Conservation (phyloP, 306 rosid species). For the Argentina anserina region DNA sequence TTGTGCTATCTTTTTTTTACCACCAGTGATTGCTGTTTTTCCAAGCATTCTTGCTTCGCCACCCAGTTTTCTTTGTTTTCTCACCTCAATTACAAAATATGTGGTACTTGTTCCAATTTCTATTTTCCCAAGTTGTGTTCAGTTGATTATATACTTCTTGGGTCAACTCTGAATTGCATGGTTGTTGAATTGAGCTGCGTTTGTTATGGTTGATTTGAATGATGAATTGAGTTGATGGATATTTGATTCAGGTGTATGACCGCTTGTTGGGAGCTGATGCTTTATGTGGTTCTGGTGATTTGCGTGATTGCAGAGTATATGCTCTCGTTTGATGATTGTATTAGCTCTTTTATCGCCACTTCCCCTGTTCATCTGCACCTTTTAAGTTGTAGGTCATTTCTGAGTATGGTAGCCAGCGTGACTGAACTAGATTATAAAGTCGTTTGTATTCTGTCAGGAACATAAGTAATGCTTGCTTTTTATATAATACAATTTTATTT, state of each 20-base stretch:
- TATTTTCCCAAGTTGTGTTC: background rate
- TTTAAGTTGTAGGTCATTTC: constrained; percentile 27
- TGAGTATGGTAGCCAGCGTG: constrained; percentile 28
- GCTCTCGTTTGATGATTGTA: constrained; percentile 84
- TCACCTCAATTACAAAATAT: background rate
- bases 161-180: constrained; percentile 28
- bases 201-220: constrained; percentile 32
- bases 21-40: background rate
- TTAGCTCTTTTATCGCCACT: constrained; percentile 66
- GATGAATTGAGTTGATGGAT: constrained; percentile 84
- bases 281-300: constrained; percentile 94
- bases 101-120: background rate
- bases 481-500: background rate
- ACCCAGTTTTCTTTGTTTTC: background rate
- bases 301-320: constrained; percentile 87
- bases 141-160: background rate
- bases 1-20: background rate
- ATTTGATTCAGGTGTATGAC: constrained; percentile 89
- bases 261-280: constrained; percentile 95
- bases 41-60: background rate
- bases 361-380: constrained; percentile 42
- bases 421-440: constrained; percentile 20
- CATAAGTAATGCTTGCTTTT: constrained; percentile 11
- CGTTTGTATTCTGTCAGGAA: constrained; percentile 26
- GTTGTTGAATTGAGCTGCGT: constrained; percentile 25